These are phyloP conservation scores for Emericellopsis atlantica DNA, from an alignment of 2,329 filamentous ascomycete genomes.

Conservation along the genomic window DNA sequence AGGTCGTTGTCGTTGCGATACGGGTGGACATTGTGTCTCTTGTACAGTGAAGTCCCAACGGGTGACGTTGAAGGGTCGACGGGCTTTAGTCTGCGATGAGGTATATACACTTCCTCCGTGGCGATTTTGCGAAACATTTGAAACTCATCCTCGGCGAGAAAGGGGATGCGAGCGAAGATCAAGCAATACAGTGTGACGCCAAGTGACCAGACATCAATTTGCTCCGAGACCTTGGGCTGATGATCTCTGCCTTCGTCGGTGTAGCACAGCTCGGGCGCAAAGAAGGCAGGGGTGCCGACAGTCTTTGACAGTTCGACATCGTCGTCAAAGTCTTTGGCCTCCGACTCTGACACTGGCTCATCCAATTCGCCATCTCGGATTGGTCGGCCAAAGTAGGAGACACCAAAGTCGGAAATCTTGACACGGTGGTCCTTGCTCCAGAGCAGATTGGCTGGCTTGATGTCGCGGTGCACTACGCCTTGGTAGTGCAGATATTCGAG, in stretches of 20 bases:
- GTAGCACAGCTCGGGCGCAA: conserved; percentile 90
- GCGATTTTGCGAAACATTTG: conserved; percentile 87
- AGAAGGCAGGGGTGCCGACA: conserved; percentile 94
- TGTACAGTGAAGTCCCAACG: conserved; percentile 39
- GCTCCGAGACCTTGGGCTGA: conserved; percentile 72
- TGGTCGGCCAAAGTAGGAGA: conserved; percentile 89
- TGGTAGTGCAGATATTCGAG: conserved; percentile 88
- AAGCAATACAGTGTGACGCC: conserved; percentile 94
- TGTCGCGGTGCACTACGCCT: conserved; percentile 73
- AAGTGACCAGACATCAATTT: conserved; percentile 95
- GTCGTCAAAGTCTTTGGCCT: conserved; percentile 79
- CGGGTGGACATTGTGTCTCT: conserved; percentile 46
- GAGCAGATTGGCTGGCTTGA: conserved; percentile 82
- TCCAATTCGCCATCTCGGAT: conserved; percentile 72
- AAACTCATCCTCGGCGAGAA: conserved; percentile 82
- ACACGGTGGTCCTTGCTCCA: conserved; percentile 76
- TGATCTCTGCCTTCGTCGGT: conserved; percentile 55
- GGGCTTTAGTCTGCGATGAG: conserved; percentile 67
- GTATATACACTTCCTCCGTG: conserved; percentile 84
- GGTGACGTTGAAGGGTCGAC: conserved; percentile 49
- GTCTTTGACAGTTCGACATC: conserved; percentile 96
- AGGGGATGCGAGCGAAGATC: conserved; percentile 86
- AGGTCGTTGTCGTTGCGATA: conserved; percentile 70
- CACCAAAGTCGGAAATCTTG: conserved; percentile 98
- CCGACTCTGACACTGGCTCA: conserved; percentile 63